Base-by-base conservation (phyloP, 202 grass and related monocot genomes). In the Hordeum pubiflorum region DNA sequence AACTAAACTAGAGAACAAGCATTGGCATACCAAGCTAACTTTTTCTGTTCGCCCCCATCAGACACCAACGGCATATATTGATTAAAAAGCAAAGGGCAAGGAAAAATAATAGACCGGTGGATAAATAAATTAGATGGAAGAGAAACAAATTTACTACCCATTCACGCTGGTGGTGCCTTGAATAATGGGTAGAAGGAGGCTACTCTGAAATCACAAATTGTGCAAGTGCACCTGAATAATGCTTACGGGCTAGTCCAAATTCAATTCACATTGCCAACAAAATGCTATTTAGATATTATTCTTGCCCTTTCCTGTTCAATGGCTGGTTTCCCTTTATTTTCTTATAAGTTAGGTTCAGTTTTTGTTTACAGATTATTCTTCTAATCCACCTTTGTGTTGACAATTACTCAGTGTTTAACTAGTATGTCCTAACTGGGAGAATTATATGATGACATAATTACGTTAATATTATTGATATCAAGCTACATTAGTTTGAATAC, bases 1-100 rank as follows among this genome's bases (percentile, higher is more conserved):
- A 33, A 62, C 69, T 74, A 82, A 37, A 62, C 37, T 71, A 34
- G 3, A 78, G 66, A 64, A 21, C 14, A 82, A 38, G 72, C 33
- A 37, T 67, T 46, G 4, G 6, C 63, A 69, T 33, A 32, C 37
- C 6, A 38, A 71, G 57, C 40, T 79, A 78, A 26, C 31, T 61
- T 37, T 59, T 70, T 70, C 5, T 69, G 9, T 37, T 24, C 44
- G 14, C 1, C 39, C 57, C 23, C 56, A 76, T 37, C 38, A 77
- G 8, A 36, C 26, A 59, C 63, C 24, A 44, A 68, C 14, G 59
- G 40, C 63, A 69, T 34, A 68, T 57, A 71, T 13, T 41, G 41
- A 54, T 56, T 52, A 38, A 83, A 68, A 41, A 68, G 58, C n/a
- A 83, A 32, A 58, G 46, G 11, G 18, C 4, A 64, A 20, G 12